Conservation (phyloP, 345 rosid species). For the Lenwebbia sp. region DNA sequence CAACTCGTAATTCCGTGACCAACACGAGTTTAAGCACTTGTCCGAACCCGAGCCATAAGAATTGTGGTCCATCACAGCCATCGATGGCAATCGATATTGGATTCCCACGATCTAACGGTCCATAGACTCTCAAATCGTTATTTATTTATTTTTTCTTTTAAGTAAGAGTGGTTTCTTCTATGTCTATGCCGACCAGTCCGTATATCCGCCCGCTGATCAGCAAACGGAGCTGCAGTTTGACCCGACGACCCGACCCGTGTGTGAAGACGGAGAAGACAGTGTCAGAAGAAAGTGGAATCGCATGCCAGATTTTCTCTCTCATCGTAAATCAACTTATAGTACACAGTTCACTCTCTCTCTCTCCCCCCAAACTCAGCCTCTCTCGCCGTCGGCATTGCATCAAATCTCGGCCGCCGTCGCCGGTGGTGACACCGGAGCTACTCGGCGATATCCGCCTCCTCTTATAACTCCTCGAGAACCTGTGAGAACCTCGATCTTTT, state of each 20-base stretch:
- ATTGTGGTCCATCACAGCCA: not conserved
- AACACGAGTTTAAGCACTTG: not conserved
- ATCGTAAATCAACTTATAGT: not conserved
- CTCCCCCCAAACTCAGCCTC: not conserved
- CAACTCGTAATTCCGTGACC: not conserved
- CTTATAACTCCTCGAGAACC: not conserved
- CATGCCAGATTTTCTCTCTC: not conserved
- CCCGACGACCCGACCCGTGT: not conserved
- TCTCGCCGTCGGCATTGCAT: not conserved
- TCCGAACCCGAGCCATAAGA: not conserved
- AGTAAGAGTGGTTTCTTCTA: not conserved
- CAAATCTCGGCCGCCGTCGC: not conserved
- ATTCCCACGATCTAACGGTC: not conserved
- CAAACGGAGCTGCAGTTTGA: not conserved
- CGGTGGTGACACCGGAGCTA: not conserved
- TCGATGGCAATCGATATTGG: not conserved
- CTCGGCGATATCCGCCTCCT: not conserved
- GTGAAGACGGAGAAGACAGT: not conserved
- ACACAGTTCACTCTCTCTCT: not conserved
- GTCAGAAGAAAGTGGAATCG: not conserved
- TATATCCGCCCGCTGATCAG: not conserved
- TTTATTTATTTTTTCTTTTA: not conserved
- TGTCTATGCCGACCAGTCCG: not conserved
- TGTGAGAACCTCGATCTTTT: not conserved
- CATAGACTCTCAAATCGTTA: accelerated